These are phyloP conservation scores for Cicer pinnatifidum DNA, from an alignment of 306 rosid genomes.

Conservation along the genomic window DNA sequence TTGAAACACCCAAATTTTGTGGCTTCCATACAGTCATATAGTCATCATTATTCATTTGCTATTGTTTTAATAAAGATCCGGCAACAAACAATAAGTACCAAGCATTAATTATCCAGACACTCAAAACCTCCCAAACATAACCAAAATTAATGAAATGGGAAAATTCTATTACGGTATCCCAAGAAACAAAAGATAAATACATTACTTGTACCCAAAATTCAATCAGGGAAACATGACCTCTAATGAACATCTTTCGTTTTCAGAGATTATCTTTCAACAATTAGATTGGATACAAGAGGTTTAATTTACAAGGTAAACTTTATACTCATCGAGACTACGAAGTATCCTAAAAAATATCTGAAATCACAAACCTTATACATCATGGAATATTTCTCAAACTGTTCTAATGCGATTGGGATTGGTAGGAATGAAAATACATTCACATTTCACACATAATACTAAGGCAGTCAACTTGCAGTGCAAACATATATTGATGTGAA, in stretches of 20 bases:
- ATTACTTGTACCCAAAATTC: background rate
- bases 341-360: background rate
- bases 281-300: background rate
- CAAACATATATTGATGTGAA: slow-evolving; percentile 14
- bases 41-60: background rate
- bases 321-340: background rate
- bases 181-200: slow-evolving; percentile 5
- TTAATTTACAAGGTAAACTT: background rate
- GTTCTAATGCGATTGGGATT: slow-evolving; percentile 7
- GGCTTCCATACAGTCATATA: background rate
- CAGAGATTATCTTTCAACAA: background rate
- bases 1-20: background rate
- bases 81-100: slow-evolving; percentile 5
- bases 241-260: background rate
- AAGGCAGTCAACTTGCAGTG: background rate
- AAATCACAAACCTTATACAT: slow-evolving; percentile 23
- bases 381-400: background rate
- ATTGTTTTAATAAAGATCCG: background rate
- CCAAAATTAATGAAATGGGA: background rate
- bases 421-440: slow-evolving; percentile 16
- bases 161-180: background rate
- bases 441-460: slow-evolving; percentile 1
- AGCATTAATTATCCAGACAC: background rate
- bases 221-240: background rate
- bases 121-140: background rate